These are phyloP conservation scores for Euphorbia peplus DNA, from an alignment of 345 rosid species.

Conservation along the genomic window DNA sequence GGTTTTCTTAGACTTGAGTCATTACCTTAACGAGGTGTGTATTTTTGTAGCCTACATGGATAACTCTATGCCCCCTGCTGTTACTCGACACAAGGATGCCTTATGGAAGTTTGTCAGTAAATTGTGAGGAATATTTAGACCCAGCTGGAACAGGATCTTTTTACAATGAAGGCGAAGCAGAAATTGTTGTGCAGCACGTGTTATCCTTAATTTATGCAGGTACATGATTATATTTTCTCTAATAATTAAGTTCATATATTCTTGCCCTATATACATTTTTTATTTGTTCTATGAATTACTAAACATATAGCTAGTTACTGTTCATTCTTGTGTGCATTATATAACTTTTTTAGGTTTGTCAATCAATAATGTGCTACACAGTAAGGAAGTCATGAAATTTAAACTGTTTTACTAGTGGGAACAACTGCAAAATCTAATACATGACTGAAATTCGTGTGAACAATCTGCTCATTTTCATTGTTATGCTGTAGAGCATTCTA, in stretches of 20 bases:
- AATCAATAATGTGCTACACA: background rate
- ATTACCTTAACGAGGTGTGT: background rate
- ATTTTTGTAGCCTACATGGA: slow-evolving; percentile 79
- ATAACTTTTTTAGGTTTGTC: background rate
- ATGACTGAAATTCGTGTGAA: background rate
- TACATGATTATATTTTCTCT: slow-evolving; percentile 17
- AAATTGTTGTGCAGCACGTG: slow-evolving; percentile 85
- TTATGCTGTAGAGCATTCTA: background rate
- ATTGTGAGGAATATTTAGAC: slow-evolving; percentile 92
- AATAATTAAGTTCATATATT: slow-evolving; percentile 1
- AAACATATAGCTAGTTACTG: background rate
- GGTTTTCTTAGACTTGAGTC: background rate
- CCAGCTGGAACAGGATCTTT: slow-evolving; percentile 97
- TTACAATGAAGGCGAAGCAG: slow-evolving; percentile 97
- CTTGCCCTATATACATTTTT: background rate
- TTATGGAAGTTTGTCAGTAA: slow-evolving; percentile 82
- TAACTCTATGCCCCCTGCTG: slow-evolving; percentile 84
- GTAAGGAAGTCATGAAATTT: background rate
- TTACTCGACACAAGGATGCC: slow-evolving; percentile 96
- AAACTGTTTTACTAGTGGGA: background rate
- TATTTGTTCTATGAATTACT: background rate
- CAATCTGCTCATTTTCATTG: background rate
- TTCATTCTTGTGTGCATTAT: background rate
- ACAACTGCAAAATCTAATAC: background rate
- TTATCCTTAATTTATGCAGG: slow-evolving; percentile 75